Evolutionary conservation across 1,284 basidiomycete genomes (phyloP).

Genomic region (Neonothopanus nambi): DNA sequence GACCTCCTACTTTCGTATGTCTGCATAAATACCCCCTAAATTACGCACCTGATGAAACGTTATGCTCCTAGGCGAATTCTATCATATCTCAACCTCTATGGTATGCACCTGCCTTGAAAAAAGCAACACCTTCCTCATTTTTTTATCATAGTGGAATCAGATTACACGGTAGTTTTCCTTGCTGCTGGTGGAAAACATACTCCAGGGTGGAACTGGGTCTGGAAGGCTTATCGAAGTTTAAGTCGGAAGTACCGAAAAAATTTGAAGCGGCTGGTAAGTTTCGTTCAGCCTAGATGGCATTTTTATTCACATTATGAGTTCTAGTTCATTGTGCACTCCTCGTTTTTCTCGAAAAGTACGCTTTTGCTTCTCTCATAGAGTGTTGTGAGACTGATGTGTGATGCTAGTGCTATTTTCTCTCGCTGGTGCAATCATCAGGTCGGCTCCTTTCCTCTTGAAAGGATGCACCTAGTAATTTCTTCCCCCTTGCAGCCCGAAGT

Average conservation of each 20-base stretch:
- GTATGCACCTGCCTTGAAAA: conserved; percentile 38
- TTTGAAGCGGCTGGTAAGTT: conserved; percentile 71
- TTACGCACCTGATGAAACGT: conserved; percentile 7
- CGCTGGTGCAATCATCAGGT: conserved; percentile 84
- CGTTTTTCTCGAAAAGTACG: conserved; percentile 84
- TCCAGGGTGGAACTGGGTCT: conserved; percentile 87
- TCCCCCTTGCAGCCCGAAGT: conserved; percentile 66
- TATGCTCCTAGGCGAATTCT: conserved; percentile 58
- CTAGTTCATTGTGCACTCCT: conserved; percentile 83
- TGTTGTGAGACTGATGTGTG: conserved; percentile 10
- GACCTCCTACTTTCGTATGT: conserved; percentile 75
- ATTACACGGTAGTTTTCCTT: conserved; percentile 85
- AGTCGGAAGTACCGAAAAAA: conserved; percentile 87
- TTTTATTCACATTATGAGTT: not conserved
- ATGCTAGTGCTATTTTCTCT: conserved; percentile 77
- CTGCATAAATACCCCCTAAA: conserved; percentile 14
- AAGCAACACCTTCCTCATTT: not conserved
- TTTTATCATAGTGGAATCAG: conserved; percentile 70
- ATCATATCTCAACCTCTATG: conserved; percentile 76
- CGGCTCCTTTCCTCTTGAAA: conserved; percentile 14
- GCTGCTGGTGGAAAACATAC: conserved; percentile 76
- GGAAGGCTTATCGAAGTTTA: conserved; percentile 83
- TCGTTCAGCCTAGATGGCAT: not conserved
- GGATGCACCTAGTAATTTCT: not conserved
- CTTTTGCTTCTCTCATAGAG: conserved; percentile 6